Conservation (phyloP, 2,329 filamentous ascomycete species). For the Penicillium sp. region DNA sequence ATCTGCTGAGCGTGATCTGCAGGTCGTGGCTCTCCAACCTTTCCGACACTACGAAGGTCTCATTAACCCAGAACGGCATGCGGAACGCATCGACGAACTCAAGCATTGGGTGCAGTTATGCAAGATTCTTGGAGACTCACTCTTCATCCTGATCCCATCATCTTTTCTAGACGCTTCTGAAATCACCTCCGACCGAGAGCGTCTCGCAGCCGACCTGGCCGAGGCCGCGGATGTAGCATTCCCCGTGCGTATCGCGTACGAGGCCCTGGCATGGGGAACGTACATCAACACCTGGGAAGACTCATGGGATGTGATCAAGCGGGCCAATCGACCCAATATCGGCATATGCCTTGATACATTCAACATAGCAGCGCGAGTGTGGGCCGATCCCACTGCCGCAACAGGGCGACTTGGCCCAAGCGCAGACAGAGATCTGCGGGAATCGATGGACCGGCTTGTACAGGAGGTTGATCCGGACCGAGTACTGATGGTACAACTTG, state of each 20-base stretch:
- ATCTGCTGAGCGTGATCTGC: constrained; percentile 45
- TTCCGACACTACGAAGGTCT: constrained; percentile 63
- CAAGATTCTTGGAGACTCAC: constrained; percentile 15
- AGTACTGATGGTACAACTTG: constrained; percentile 66
- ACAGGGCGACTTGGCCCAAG: constrained; percentile 43
- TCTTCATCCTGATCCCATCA: constrained; percentile 21
- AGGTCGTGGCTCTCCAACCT: constrained; percentile 60
- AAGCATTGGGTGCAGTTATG: constrained; percentile 15
- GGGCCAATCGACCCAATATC: constrained; percentile 61
- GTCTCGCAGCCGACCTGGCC: constrained; percentile 14
- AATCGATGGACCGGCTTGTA: constrained; percentile 49
- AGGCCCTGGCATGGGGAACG: constrained; percentile 64
- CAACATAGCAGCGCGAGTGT: constrained; percentile 63
- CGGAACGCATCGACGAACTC: constrained; percentile 15
- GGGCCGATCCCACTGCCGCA: constrained; percentile 54
- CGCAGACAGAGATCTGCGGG: constrained; percentile 47
- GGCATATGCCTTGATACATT: constrained; percentile 69
- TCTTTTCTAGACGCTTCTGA: constrained; percentile 16
- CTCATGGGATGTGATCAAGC: constrained; percentile 59
- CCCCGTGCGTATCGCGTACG: constrained; percentile 50
- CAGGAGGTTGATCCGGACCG: constrained; percentile 51
- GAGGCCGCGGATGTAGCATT: constrained; percentile 18
- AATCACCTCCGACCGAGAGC: constrained; percentile 15
- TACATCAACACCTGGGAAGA: constrained; percentile 61
- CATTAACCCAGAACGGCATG: constrained; percentile 11